Conservation (phyloP, 352 stramenopile species). For the Pythium phragmitis region DNA sequence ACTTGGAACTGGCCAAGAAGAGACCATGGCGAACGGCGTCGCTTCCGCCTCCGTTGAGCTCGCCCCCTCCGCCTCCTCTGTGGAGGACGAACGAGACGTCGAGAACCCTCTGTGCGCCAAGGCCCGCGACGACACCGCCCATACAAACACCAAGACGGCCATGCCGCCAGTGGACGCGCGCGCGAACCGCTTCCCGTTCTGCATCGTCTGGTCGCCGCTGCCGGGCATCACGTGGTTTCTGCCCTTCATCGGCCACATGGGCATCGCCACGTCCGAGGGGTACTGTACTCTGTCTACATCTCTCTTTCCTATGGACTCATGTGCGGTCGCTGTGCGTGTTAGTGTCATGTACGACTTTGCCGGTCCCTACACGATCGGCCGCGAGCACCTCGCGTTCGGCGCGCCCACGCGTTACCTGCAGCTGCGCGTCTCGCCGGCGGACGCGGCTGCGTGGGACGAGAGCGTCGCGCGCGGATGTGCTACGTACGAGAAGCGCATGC, state of each 20-base stretch:
- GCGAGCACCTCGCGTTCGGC: slow-evolving; percentile 89
- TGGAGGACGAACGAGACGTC: background rate
- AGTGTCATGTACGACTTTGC: slow-evolving; percentile 96
- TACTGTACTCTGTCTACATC: slow-evolving; percentile 20
- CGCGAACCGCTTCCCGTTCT: slow-evolving; percentile 84
- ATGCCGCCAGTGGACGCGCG: slow-evolving; percentile 5
- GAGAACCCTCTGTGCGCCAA: background rate
- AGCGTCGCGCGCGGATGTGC: slow-evolving; percentile 85
- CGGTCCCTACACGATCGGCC: slow-evolving; percentile 91
- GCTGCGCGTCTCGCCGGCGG: slow-evolving; percentile 42
- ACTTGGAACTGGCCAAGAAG: no score
- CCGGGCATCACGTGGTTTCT: slow-evolving; percentile 91
- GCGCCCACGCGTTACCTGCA: slow-evolving; percentile 89
- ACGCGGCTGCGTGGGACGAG: slow-evolving; percentile 88
- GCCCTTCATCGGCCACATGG: slow-evolving; percentile 96
- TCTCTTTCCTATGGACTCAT: background rate
- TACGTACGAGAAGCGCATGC: slow-evolving; percentile 93
- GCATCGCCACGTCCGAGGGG: slow-evolving; percentile 89
- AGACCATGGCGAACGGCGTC: no score
- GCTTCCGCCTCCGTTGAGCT: no score
- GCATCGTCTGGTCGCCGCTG: slow-evolving; percentile 92
- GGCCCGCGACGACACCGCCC: background rate
- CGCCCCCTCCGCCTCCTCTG: no score
- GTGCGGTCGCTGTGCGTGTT: background rate
- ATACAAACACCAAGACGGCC: background rate